Evolutionary conservation across 1,139 yeast species (phyloP).

Genomic region (Lodderomyces jiufengensis): DNA sequence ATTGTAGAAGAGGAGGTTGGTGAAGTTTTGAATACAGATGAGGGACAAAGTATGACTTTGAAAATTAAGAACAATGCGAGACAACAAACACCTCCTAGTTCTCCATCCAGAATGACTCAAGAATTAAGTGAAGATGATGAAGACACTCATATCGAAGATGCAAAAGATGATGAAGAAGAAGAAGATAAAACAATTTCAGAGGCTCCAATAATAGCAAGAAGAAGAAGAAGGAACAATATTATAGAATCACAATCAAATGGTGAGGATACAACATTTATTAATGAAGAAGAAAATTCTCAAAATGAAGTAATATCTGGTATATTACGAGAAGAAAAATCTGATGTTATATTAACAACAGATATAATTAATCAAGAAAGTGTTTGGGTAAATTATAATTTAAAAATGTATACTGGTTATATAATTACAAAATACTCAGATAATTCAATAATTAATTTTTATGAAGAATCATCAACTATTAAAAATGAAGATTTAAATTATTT

Average conservation of each 20-base stretch:
- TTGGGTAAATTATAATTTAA: slow-evolving; percentile 37
- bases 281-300: slow-evolving; percentile 2
- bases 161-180: slow-evolving; percentile 4
- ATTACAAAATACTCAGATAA: slow-evolving; percentile 16
- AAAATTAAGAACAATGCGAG: background rate
- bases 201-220: slow-evolving; percentile 7
- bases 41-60: too few relatives aligned
- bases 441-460: slow-evolving; percentile 33
- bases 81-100: slow-evolving; percentile 5
- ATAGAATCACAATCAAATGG: slow-evolving; percentile 12
- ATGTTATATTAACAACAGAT: slow-evolving; percentile 17
- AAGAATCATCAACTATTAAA: slow-evolving; percentile 19
- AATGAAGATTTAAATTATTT: slow-evolving; percentile 29
- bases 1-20: slow-evolving; percentile 3
- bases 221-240: slow-evolving; percentile 10
- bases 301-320: slow-evolving; percentile 6
- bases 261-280: slow-evolving; percentile 4
- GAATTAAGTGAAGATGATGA: slow-evolving; percentile 4
- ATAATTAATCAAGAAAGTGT: slow-evolving; percentile 24
- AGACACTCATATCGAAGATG: slow-evolving; percentile 3
- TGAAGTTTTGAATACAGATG: slow-evolving; percentile 1
- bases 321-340: slow-evolving; percentile 21
- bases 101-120: slow-evolving; percentile 1
- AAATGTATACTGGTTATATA: slow-evolving; percentile 33
- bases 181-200: slow-evolving; percentile 3